Conservation (phyloP, 83 land plant species). For the Larix sibirica region DNA sequence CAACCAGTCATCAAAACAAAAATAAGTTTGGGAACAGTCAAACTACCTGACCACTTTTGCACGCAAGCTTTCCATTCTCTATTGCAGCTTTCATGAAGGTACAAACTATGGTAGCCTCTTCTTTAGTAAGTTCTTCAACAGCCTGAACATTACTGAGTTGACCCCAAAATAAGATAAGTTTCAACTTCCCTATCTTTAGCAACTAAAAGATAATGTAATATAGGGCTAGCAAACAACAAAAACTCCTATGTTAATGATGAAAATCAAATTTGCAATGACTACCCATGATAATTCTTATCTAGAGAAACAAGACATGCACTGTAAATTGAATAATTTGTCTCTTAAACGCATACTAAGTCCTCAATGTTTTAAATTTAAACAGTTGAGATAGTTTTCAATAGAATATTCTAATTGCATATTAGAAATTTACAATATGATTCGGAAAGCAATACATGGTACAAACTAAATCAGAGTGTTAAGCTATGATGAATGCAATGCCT, state of each 20-base stretch:
- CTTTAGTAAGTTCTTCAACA: constrained; percentile 53
- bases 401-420: neutral
- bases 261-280: neutral
- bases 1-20: neutral
- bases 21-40: constrained; percentile 9
- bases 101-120: constrained; percentile 33
- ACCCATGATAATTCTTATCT: neutral
- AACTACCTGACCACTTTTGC: constrained; percentile 19
- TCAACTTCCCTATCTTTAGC: neutral
- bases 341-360: neutral
- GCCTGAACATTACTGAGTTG: constrained; percentile 46
- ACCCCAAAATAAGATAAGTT: constrained; percentile 16
- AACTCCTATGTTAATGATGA: neutral
- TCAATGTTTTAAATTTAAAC: neutral
- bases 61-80: constrained; percentile 31
- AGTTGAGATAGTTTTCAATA: neutral
- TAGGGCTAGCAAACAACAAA: neutral
- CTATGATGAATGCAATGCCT: too few relatives aligned
- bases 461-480: neutral
- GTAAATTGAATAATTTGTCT: neutral
- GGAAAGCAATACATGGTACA: neutral
- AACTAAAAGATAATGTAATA: neutral
- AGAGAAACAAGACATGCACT: neutral
- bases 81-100: constrained; percentile 59
- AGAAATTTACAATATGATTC: neutral